phyloP scores from a whole-genome alignment of 2,329 filamentous ascomycete species.

The Coniochaeta sp. region DNA sequence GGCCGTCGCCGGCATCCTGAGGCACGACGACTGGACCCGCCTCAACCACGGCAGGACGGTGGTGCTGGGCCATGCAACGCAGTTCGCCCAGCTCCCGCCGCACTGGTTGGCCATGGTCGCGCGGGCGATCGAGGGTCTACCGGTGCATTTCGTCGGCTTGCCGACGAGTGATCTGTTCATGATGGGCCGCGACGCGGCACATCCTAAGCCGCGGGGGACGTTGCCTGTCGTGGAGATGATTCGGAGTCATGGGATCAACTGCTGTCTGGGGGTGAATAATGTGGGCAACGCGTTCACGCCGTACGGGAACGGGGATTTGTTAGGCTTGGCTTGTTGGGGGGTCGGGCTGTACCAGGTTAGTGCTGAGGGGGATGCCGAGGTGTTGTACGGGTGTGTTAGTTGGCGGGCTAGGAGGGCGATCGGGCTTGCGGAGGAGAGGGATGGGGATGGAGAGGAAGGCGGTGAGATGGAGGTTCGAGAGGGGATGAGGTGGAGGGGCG shows the following conservation, averaged over 20 bases:
- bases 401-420: not conserved
- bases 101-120: too few relatives aligned
- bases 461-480: slow-evolving; percentile 8
- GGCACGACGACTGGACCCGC: slow-evolving; percentile 39
- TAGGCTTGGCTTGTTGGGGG: slow-evolving; percentile 54
- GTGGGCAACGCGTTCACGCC: slow-evolving; percentile 70
- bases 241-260: slow-evolving; percentile 42
- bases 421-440: slow-evolving; percentile 22
- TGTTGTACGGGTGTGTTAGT: slow-evolving; percentile 39
- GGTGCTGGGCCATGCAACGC: slow-evolving; percentile 59
- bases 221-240: not conserved
- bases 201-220: not conserved
- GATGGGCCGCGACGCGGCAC: slow-evolving; percentile 46
- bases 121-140: slow-evolving; percentile 40
- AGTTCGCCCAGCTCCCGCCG: slow-evolving; percentile 63
- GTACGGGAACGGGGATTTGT: slow-evolving; percentile 53
- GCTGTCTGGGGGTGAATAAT: slow-evolving; percentile 39
- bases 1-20: slow-evolving; percentile 44
- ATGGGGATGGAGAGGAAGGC: slow-evolving; percentile 25
- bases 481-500: slow-evolving; percentile 9
- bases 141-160: slow-evolving; percentile 60
- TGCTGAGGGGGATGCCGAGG: slow-evolving; percentile 47
- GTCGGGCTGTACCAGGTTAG: slow-evolving; percentile 64
- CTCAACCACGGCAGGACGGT: slow-evolving; percentile 37
- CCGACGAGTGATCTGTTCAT: slow-evolving; percentile 68